Evolutionary conservation across 2,329 filamentous ascomycete species (phyloP).

Genomic region (Fusarium floridanum): DNA sequence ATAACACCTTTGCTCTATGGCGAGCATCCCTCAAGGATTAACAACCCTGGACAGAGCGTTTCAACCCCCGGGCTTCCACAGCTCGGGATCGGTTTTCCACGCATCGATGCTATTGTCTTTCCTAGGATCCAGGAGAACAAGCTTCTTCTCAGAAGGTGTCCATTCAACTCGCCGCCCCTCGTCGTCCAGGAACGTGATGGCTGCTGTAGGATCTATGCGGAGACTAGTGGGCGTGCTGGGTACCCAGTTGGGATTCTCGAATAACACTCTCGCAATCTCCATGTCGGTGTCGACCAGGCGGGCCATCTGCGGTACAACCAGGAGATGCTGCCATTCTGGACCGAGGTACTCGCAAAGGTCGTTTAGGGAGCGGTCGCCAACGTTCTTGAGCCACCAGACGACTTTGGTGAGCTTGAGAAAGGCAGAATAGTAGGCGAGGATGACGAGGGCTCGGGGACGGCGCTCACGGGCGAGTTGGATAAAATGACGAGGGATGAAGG

Average conservation of each 20-base stretch:
- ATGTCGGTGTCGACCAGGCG: slow-evolving; percentile 49
- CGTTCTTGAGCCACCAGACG: slow-evolving; percentile 65
- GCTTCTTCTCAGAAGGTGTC: slow-evolving; percentile 33
- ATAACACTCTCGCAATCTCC: slow-evolving; percentile 57
- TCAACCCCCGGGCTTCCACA: background rate
- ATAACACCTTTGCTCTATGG: background rate
- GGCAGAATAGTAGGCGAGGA: slow-evolving; percentile 65
- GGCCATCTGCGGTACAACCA: slow-evolving; percentile 58
- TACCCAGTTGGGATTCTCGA: slow-evolving; percentile 60
- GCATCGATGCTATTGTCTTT: background rate
- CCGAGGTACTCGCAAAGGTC: slow-evolving; percentile 59
- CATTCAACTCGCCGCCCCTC: slow-evolving; percentile 42
- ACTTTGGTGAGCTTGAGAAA: slow-evolving; percentile 60
- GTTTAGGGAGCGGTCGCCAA: slow-evolving; percentile 60
- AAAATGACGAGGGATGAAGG: slow-evolving; percentile 61
- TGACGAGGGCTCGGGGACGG: slow-evolving; percentile 62
- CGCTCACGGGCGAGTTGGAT: slow-evolving; percentile 57
- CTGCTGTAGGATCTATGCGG: slow-evolving; percentile 27
- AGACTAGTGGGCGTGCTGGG: slow-evolving; percentile 32
- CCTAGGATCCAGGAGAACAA: slow-evolving; percentile 38
- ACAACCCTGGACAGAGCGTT: background rate
- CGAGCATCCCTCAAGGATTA: background rate
- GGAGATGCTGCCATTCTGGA: slow-evolving; percentile 55
- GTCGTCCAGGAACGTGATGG: slow-evolving; percentile 40
- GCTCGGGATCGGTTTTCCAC: background rate